A percentile compares a stretch with the other conserved stretches of the same genome.
phyloP scores from a whole-genome alignment of 164 flowering plant genomes.

The Nelumbo lutea region DNA sequence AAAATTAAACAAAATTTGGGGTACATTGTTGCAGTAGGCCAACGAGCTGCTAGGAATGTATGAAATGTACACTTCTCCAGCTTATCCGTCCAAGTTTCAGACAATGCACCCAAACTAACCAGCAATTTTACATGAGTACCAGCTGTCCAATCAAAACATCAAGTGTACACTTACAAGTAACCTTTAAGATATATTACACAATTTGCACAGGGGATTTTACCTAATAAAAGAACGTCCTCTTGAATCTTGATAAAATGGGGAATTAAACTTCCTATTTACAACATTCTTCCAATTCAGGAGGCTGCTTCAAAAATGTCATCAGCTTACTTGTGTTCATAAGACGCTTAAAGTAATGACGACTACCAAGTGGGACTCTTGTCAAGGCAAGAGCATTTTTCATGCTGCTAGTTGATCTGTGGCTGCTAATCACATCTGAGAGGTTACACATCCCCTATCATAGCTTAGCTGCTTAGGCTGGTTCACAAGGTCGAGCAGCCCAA shows the following conservation, averaged over 20 bases:
- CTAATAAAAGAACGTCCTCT: slow-evolving; percentile 2
- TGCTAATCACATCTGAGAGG: neutral
- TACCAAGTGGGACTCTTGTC: slow-evolving; percentile 4
- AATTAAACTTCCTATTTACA: slow-evolving; percentile 19
- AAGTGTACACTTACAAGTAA: neutral
- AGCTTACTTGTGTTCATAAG: slow-evolving; percentile 11
- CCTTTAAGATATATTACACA: neutral
- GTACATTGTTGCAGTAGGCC: neutral
- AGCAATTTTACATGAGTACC: neutral
- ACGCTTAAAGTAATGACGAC: slow-evolving; percentile 2
- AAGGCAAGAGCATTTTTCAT: neutral
- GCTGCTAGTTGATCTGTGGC: slow-evolving; percentile 7
- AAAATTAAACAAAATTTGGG: too few species aligned
- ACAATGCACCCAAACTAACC: neutral
- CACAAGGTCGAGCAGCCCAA: slow-evolving; percentile 68
- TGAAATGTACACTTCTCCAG: slow-evolving; percentile 4
- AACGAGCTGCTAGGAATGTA: neutral
- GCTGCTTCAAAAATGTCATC: slow-evolving; percentile 28
- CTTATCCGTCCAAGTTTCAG: neutral
- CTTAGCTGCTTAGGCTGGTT: slow-evolving; percentile 25
- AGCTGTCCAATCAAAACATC: neutral
- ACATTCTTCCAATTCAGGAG: slow-evolving; percentile 1
- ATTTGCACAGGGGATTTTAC: neutral
- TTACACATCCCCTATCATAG: neutral
- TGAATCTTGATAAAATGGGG: slow-evolving; percentile 2